phyloP scores from a whole-genome alignment of 179 eudicot genomes.

The Drosera spatulata region DNA sequence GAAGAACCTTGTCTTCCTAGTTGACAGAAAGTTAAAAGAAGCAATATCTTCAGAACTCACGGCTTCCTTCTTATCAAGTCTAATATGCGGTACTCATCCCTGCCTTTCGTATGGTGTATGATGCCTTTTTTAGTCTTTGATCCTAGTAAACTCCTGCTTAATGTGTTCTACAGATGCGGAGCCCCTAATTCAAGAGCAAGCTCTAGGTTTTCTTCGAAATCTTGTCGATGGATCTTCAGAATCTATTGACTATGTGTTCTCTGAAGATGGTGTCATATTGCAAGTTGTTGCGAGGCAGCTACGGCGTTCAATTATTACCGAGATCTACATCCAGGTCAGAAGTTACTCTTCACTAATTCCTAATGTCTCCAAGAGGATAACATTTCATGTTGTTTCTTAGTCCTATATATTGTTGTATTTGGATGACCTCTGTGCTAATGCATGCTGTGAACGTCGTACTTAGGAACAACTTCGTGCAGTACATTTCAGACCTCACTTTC shows the following conservation, averaged over 20 bases:
- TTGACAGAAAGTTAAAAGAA: conserved; percentile 54
- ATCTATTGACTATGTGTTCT: conserved; percentile 50
- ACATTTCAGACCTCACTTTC: no score
- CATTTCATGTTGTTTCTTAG: no score
- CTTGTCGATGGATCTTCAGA: conserved; percentile 70
- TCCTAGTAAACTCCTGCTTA: not conserved
- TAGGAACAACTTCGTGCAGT: no score
- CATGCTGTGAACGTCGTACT: no score
- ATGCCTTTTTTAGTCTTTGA: not conserved
- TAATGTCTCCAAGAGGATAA: no score
- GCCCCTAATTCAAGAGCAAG: conserved; percentile 90
- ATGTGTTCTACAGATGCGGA: conserved; percentile 50
- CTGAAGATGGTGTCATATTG: conserved; percentile 54
- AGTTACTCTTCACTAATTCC: not conserved
- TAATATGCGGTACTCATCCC: conserved; percentile 58
- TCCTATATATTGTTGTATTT: no score
- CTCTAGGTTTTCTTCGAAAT: conserved; percentile 68
- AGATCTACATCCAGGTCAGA: conserved; percentile 80
- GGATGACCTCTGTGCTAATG: no score
- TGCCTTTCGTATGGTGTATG: not conserved
- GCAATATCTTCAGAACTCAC: conserved; percentile 53
- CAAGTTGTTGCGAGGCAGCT: conserved; percentile 68
- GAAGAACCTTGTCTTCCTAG: conserved; percentile 65
- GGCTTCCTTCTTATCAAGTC: conserved; percentile 51
- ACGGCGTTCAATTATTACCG: conserved; percentile 33